phyloP scores from a whole-genome alignment of 78 protist genomes.

The Diacronema lutheri region DNA sequence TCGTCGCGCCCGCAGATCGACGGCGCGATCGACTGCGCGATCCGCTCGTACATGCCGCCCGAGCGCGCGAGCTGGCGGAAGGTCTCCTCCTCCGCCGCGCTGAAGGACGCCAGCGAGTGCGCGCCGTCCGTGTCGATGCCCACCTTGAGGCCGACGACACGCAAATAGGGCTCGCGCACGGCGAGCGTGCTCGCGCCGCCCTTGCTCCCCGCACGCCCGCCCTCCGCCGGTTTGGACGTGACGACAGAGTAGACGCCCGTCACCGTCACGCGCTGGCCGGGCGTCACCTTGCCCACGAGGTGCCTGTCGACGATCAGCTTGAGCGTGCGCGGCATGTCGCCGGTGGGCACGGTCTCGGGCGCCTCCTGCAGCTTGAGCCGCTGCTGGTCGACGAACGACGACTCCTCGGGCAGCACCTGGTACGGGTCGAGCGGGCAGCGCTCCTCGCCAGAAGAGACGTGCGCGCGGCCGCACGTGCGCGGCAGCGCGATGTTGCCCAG shows the following conservation, averaged over 20 bases:
- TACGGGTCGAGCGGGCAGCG: conserved; percentile 84
- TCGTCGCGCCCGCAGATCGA: conserved; percentile 91
- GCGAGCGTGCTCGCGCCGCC: not conserved
- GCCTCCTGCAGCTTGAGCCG: conserved; percentile 94
- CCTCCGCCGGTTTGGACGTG: not conserved
- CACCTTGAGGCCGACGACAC: too few relatives aligned
- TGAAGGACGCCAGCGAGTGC: not conserved
- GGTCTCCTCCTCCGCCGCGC: not conserved
- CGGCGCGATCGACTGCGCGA: conserved; percentile 77
- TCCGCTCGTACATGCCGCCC: not conserved
- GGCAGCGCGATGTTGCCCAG: conserved; percentile 69
- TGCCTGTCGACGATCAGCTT: conserved; percentile 42
- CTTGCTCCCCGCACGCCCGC: too few relatives aligned
- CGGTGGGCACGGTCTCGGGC: conserved; percentile 96
- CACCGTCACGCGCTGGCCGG: conserved; percentile 85
- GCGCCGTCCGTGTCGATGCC: too few relatives aligned
- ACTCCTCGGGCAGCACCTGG: conserved; percentile 65
- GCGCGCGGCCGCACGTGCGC: conserved; percentile 60
- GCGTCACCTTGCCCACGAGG: conserved; percentile 76
- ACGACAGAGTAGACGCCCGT: conserved; percentile 71
- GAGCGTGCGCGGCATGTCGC: conserved; percentile 97
- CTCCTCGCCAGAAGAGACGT: not conserved
- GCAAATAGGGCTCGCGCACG: conserved; percentile 23
- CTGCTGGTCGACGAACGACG: conserved; percentile 84
- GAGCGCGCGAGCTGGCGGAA: not conserved